Evolutionary conservation across 2,329 filamentous ascomycete genomes (phyloP).

Genomic region (Botrytis elliptica): DNA sequence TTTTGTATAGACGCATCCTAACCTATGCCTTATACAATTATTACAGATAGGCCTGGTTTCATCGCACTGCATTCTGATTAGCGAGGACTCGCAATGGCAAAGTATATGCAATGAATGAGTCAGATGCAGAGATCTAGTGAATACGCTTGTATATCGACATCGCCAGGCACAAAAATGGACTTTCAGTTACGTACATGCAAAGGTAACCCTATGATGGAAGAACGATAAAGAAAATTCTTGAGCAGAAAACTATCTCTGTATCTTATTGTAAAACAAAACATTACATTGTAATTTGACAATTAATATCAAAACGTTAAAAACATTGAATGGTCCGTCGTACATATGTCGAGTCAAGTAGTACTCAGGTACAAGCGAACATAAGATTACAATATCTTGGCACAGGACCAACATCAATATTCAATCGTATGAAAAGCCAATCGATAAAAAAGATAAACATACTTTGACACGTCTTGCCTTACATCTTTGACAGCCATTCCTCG

Average conservation of each 20-base stretch:
- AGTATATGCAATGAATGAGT: background rate
- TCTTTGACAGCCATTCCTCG: constrained; percentile 36
- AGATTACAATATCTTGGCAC: background rate
- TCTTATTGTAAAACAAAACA: background rate
- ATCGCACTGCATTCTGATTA: constrained; percentile 24
- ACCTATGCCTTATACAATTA: constrained; percentile 27
- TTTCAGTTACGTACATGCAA: background rate
- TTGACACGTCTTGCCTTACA: constrained; percentile 39
- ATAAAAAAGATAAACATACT: constrained; percentile 29
- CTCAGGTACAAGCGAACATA: constrained; percentile 8
- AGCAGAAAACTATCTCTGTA: constrained; percentile 5
- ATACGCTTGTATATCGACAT: background rate
- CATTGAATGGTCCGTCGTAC: background rate
- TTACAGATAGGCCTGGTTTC: constrained; percentile 26
- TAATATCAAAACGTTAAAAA: background rate
- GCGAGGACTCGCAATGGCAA: background rate
- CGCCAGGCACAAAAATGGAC: background rate
- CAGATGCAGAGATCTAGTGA: background rate
- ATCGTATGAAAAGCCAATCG: background rate
- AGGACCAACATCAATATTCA: background rate
- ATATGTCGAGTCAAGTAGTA: constrained; percentile 2
- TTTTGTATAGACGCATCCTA: constrained; percentile 25
- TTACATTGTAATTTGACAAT: background rate
- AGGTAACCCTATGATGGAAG: background rate
- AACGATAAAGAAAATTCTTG: background rate